phyloP scores from a whole-genome alignment of 202 grass and related monocot genomes.

The Digitaria exilis region DNA sequence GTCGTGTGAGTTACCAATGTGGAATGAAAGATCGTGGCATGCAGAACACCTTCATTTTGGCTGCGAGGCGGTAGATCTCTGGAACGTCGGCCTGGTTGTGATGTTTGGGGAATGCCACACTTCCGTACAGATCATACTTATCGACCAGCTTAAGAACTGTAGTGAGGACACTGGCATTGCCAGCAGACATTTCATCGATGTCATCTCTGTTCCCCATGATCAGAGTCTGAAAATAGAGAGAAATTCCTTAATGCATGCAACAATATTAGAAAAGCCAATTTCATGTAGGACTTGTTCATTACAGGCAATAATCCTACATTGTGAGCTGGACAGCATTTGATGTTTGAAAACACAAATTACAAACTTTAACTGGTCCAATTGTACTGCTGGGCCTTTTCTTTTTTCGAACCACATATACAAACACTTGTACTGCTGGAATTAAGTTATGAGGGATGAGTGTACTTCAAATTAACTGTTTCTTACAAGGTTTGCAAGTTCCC shows the following conservation, averaged over 20 bases:
- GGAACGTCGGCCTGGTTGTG: conserved; percentile 86
- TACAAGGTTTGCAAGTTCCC: conserved; percentile 97
- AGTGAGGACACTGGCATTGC: conserved; percentile 72
- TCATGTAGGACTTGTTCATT: too few relatives aligned
- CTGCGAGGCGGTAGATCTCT: conserved; percentile 82
- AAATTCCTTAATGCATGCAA: conserved; percentile 7
- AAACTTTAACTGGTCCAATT: background rate
- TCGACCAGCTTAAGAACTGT: conserved; percentile 84
- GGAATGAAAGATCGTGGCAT: background rate
- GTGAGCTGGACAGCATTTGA: background rate
- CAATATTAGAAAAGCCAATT: too few relatives aligned
- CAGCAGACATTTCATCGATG: conserved; percentile 75
- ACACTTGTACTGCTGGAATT: background rate
- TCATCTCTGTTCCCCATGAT: conserved; percentile 95
- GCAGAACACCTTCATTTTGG: conserved; percentile 65
- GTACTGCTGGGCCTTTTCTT: background rate
- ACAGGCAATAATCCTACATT: background rate
- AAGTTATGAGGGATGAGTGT: background rate
- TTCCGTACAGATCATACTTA: conserved; percentile 92
- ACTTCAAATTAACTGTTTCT: conserved; percentile 41
- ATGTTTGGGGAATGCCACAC: conserved; percentile 83
- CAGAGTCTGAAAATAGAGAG: conserved; percentile 48
- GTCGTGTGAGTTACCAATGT: conserved; percentile 6
- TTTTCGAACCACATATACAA: background rate
- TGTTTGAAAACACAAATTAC: background rate